These are phyloP conservation scores for Claviceps maximensis DNA, from an alignment of 2,329 filamentous ascomycete genomes.

Conservation along the genomic window DNA sequence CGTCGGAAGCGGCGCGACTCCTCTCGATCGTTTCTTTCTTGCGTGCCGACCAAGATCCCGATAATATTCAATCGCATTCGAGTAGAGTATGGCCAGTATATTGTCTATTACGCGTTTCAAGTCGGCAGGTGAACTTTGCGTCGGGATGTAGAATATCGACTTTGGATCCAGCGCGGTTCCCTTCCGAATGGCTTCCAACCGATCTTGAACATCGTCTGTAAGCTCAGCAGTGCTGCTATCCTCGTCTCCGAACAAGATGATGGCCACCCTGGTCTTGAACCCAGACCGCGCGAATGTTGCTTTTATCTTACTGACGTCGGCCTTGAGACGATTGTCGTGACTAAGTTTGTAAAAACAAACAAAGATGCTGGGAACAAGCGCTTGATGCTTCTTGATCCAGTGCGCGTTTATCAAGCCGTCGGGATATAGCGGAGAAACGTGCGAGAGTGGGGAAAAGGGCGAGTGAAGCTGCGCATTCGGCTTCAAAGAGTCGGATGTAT, in stretches of 20 bases:
- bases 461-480: constrained; percentile 60
- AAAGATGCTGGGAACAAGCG: constrained; percentile 66
- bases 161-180: constrained; percentile 72
- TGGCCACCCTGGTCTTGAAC: constrained; percentile 65
- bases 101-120: constrained; percentile 60
- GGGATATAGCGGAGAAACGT: constrained; percentile 69
- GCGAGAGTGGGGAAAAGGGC: constrained; percentile 79
- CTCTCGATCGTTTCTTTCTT: constrained; percentile 73
- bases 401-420: constrained; percentile 72
- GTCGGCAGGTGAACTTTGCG: constrained; percentile 57
- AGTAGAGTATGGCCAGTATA: constrained; percentile 60
- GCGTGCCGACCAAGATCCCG: constrained; percentile 86
- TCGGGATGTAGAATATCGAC: constrained; percentile 72
- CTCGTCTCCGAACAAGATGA: constrained; percentile 37
- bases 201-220: constrained; percentile 53
- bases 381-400: constrained; percentile 85
- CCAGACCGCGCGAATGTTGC: constrained; percentile 52
- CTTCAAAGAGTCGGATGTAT: constrained; percentile 33
- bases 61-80: constrained; percentile 76
- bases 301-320: constrained; percentile 69
- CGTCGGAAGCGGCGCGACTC: constrained; percentile 65
- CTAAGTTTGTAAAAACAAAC: constrained; percentile 70
- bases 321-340: constrained; percentile 75
- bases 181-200: constrained; percentile 65
- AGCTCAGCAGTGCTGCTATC: constrained; percentile 27